Base-by-base conservation (phyloP, 305 asterid genomes). In the Fraxinus baroniana region DNA sequence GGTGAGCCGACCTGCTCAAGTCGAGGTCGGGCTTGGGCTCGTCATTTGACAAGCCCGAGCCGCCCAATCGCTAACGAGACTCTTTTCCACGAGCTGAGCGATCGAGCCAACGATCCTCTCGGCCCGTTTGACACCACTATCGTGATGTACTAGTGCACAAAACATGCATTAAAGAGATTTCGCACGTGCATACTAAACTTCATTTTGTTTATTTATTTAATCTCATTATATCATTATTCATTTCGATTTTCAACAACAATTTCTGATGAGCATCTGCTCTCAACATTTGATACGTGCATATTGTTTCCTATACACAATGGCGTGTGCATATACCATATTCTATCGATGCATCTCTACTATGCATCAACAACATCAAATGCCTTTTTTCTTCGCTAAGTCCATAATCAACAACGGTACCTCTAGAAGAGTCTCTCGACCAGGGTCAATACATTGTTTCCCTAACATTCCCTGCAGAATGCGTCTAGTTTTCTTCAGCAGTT, bases 401-500 rank as follows among this genome's bases (percentile, higher is more conserved):
- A 66, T 20, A 77, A 86, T 22, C 74, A 44, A 68, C 68, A 12
- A 77, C 41, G 3, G 64, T 37, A 44, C 68, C 32, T 5, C 80
- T 28, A 22, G 77, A 60, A n/a, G 78, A 62, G 12, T 32, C 20
- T 49, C 73, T 66, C 83, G 60, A 24, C 13, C 57, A 35, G 30
- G 83, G 37, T 49, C 70, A 7, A 20, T 73, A 46, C 18, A 46
- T 46, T 3, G 18, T 22, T 28, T 15, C 77, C 39, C 33, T 52
- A 36, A 52, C 26, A 9, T 37, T 15, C 26, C 49, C 64, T 46
- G 77, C 78, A 76, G 57, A 44, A 18, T 39, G 9, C 28, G 36
- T 64, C 44, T 78, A 82, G 71, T 83, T 82, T 17, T 84, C 82
- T 76, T 84, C 81, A n/a, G 60, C 17, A 26, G 83, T 79, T 68